Conservation (phyloP, 495 filamentous ascomycete species). For the Trichocladium antarcticum region DNA sequence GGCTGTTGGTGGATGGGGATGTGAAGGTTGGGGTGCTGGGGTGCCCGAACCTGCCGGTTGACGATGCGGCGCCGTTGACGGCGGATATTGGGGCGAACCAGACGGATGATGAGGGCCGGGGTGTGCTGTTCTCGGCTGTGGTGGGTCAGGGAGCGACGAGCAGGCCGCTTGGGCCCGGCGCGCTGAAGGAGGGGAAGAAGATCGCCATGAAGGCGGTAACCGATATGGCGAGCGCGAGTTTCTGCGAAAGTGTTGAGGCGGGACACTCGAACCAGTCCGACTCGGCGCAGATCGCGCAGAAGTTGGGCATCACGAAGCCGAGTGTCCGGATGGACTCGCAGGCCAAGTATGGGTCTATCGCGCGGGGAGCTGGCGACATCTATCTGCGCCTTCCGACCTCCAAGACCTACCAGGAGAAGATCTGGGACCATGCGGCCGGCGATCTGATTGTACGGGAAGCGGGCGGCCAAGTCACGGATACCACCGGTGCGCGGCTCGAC, state of each 20-base stretch:
- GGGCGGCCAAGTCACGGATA: slow-evolving; percentile 83
- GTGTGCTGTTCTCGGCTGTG: slow-evolving; percentile 76
- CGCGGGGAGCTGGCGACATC: slow-evolving; percentile 88
- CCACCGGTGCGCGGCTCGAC: slow-evolving; percentile 65
- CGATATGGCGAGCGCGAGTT: slow-evolving; percentile 68
- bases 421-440: slow-evolving; percentile 98
- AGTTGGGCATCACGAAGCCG: slow-evolving; percentile 71
- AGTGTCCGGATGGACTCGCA: slow-evolving; percentile 94
- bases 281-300: slow-evolving; percentile 70
- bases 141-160: slow-evolving; percentile 64
- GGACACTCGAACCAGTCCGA: slow-evolving; percentile 82
- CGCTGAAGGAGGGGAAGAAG: slow-evolving; percentile 45
- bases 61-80: slow-evolving; percentile 57
- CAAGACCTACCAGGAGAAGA: slow-evolving; percentile 92
- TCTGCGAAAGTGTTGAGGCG: slow-evolving; percentile 92
- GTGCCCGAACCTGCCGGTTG: slow-evolving; percentile 86
- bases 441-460: slow-evolving; percentile 91
- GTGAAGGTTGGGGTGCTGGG: slow-evolving; percentile 90
- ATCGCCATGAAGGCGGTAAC: slow-evolving; percentile 68
- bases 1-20: slow-evolving; percentile 83
- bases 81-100: slow-evolving; percentile 56
- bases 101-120: slow-evolving; percentile 53
- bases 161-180: slow-evolving; percentile 52
- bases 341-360: slow-evolving; percentile 93
- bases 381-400: slow-evolving; percentile 79